Evolutionary conservation across 768 basidiomycete genomes (phyloP).

Genomic region (Clavulina sp.): DNA sequence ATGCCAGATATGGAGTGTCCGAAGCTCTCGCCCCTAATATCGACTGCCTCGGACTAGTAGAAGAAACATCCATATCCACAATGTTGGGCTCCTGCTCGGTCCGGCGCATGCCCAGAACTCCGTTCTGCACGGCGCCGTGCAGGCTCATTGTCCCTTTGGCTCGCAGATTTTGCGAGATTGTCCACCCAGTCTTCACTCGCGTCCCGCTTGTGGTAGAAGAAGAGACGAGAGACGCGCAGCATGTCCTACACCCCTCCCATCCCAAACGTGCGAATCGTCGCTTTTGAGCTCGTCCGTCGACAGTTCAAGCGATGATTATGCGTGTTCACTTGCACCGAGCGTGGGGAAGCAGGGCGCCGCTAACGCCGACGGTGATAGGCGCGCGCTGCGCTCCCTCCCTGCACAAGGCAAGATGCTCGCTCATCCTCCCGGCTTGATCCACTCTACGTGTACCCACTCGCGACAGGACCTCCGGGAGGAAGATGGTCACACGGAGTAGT

Average conservation of each 20-base stretch:
- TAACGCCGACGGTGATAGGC: too few species aligned
- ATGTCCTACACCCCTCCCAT: too few species aligned
- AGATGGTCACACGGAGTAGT: not conserved
- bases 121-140: slow-evolving; percentile 20
- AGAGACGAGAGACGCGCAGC: not conserved
- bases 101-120: slow-evolving; percentile 14
- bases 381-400: not conserved
- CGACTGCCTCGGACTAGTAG: too few species aligned
- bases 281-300: too few species aligned
- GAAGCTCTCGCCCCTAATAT: too few species aligned
- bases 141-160: slow-evolving; percentile 22
- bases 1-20: too few species aligned
- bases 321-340: too few species aligned
- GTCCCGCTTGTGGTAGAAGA: slow-evolving; percentile 1
- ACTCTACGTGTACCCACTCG: slow-evolving; percentile 4
- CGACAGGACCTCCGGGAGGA: not conserved
- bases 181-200: slow-evolving; percentile 15
- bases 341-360: too few species aligned
- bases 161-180: slow-evolving; percentile 21
- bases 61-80: not conserved
- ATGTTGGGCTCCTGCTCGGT: not conserved
- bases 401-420: not conserved
- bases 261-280: too few species aligned
- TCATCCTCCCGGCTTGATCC: not conserved
- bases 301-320: too few species aligned